A percentile compares a stretch with the other conserved stretches of the same genome.
Evolutionary conservation across 768 basidiomycete species (phyloP).

Genomic region (Harrya chromipes): DNA sequence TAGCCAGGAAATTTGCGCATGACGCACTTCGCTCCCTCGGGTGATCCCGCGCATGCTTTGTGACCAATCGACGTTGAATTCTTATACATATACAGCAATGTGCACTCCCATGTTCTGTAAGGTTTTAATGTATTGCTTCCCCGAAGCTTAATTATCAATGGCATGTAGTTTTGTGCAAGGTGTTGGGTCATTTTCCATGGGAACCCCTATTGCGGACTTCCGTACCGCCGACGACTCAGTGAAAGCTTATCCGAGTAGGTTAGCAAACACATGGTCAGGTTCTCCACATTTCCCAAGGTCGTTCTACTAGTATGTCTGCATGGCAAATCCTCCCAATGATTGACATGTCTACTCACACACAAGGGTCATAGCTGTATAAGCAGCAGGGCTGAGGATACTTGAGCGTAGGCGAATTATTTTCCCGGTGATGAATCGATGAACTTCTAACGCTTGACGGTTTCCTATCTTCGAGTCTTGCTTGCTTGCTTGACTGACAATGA

Average conservation of each 20-base stretch:
- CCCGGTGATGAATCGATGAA: background rate
- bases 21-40: constrained; percentile 4
- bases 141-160: background rate
- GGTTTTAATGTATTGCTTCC: constrained; percentile 5
- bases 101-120: constrained; percentile 1
- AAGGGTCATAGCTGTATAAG: background rate
- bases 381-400: background rate
- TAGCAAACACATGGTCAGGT: background rate
- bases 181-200: constrained; percentile 5
- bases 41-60: constrained; percentile 3
- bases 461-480: background rate
- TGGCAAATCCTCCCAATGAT: background rate
- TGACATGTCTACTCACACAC: constrained; percentile 1
- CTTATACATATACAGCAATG: background rate
- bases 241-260: background rate
- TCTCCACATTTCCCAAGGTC: constrained; percentile 11
- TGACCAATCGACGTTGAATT: constrained; percentile 4
- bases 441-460: background rate
- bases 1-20: constrained; percentile 7
- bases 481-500: background rate
- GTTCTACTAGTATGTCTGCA: background rate
- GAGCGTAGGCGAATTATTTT: background rate
- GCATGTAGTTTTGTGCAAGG: background rate
- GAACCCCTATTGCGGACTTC: constrained; percentile 6
- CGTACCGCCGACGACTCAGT: background rate